These are phyloP conservation scores for Penicillium angulare DNA, from an alignment of 495 filamentous ascomycete species.

Conservation along the genomic window DNA sequence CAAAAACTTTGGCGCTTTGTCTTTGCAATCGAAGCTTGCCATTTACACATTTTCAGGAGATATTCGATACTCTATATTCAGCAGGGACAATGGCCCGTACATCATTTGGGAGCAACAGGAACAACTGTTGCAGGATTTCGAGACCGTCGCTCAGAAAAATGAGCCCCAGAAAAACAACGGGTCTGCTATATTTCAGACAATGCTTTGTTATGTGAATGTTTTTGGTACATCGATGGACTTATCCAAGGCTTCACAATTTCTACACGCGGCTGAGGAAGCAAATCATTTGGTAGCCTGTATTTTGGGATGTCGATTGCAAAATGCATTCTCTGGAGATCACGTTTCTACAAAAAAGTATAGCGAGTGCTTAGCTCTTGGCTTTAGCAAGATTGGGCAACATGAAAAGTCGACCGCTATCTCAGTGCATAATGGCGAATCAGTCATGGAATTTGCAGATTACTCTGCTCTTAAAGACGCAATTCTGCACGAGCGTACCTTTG, in stretches of 20 bases:
- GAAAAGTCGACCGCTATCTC: neutral
- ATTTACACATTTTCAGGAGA: slow-evolving; percentile 21
- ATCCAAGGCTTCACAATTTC: slow-evolving; percentile 15
- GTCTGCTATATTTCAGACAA: slow-evolving; percentile 24
- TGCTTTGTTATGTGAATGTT: slow-evolving; percentile 22
- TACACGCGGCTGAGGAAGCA: slow-evolving; percentile 15
- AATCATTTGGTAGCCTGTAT: slow-evolving; percentile 2
- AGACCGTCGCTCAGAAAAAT: slow-evolving; percentile 8
- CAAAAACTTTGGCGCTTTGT: slow-evolving; percentile 14
- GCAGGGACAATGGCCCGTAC: slow-evolving; percentile 13
- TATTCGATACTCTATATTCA: slow-evolving; percentile 22
- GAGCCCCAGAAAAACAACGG: slow-evolving; percentile 8
- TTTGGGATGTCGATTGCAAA: slow-evolving; percentile 4
- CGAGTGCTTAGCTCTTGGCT: slow-evolving; percentile 3
- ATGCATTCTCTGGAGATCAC: neutral
- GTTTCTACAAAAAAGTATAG: neutral
- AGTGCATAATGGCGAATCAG: neutral
- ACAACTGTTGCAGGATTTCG: slow-evolving; percentile 22
- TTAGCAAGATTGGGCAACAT: neutral
- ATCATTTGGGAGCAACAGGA: slow-evolving; percentile 31
- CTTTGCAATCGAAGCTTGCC: slow-evolving; percentile 24
- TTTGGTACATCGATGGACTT: slow-evolving; percentile 22
- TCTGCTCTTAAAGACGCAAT: neutral
- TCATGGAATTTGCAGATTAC: slow-evolving; percentile 5
- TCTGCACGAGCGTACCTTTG: neutral